These are phyloP conservation scores for Fusarium papillatum DNA, from an alignment of 2,329 filamentous ascomycete species.

Conservation along the genomic window DNA sequence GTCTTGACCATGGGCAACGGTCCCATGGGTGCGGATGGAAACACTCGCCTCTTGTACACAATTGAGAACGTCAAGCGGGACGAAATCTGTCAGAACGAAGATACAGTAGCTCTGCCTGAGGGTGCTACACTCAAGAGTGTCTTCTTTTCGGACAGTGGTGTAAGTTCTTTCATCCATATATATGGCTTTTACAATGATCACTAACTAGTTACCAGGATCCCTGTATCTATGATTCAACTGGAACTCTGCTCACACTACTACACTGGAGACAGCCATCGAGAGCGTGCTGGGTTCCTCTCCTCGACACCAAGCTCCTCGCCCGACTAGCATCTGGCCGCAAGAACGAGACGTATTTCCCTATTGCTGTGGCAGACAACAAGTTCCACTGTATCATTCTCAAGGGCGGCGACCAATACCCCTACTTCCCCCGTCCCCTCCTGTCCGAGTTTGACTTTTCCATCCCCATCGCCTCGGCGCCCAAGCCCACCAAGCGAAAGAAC, in stretches of 20 bases:
- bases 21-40: conserved; percentile 83
- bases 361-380: conserved; percentile 90
- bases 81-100: conserved; percentile 94
- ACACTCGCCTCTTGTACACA: conserved; percentile 85
- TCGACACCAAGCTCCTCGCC: conserved; percentile 88
- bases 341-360: conserved; percentile 93
- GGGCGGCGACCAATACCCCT: conserved; percentile 92
- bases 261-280: conserved; percentile 92
- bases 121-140: conserved; percentile 82
- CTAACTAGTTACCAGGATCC: conserved; percentile 74
- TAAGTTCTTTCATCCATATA: conserved; percentile 57
- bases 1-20: conserved; percentile 97
- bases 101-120: conserved; percentile 86
- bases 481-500: conserved; percentile 49
- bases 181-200: not conserved
- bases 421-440: conserved; percentile 90
- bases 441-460: conserved; percentile 95
- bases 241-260: conserved; percentile 87
- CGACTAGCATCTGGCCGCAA: conserved; percentile 89
- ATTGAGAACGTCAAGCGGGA: conserved; percentile 96
- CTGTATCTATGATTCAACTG: conserved; percentile 95
- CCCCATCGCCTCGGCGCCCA: conserved; percentile 74
- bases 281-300: conserved; percentile 90
- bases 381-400: conserved; percentile 99
- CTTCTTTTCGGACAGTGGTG: conserved; percentile 94